A percentile compares a stretch with the other conserved stretches of the same genome.
Evolutionary conservation across 495 filamentous ascomycete genomes (phyloP).

Genomic region (Penicillium macrosclerotiorum): DNA sequence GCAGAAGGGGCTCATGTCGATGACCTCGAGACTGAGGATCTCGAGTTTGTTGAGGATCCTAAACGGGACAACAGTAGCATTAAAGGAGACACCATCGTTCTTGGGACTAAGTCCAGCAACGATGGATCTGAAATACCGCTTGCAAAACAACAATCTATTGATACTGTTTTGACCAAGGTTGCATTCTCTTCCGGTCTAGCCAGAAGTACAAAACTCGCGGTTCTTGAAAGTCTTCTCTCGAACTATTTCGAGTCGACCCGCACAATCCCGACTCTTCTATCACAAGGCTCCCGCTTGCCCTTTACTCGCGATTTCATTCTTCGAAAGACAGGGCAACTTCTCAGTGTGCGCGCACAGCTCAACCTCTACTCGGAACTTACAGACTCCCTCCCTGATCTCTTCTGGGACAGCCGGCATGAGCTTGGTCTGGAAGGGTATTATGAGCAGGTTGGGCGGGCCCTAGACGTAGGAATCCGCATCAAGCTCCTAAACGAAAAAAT

Average conservation of each 20-base stretch:
- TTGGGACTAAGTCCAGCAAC: conserved; percentile 65
- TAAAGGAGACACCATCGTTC: conserved; percentile 82
- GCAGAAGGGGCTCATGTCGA: conserved; percentile 71
- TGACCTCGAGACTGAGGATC: conserved; percentile 76
- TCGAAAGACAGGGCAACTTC: conserved; percentile 89
- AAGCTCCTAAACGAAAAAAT: conserved; percentile 92
- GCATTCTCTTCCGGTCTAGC: conserved; percentile 96
- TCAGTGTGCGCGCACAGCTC: conserved; percentile 84
- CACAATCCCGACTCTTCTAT: conserved; percentile 72
- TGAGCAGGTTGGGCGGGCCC: conserved; percentile 81
- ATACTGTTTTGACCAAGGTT: conserved; percentile 86
- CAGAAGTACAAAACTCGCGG: conserved; percentile 91
- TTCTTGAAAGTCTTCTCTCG: conserved; percentile 78
- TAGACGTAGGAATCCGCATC: conserved; percentile 93
- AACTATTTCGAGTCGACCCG: conserved; percentile 83
- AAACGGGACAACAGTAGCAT: conserved; percentile 73
- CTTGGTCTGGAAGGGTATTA: conserved; percentile 89
- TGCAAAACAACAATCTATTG: conserved; percentile 46
- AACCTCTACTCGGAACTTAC: conserved; percentile 98
- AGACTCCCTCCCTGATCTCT: conserved; percentile 90
- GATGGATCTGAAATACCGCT: conserved; percentile 11
- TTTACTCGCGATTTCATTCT: conserved; percentile 78
- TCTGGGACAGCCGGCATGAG: conserved; percentile 91
- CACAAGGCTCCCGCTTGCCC: conserved; percentile 60
- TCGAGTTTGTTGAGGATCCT: conserved; percentile 81